Base-by-base conservation (phyloP, 2,329 filamentous ascomycete genomes). In the Xylaria digitata region DNA sequence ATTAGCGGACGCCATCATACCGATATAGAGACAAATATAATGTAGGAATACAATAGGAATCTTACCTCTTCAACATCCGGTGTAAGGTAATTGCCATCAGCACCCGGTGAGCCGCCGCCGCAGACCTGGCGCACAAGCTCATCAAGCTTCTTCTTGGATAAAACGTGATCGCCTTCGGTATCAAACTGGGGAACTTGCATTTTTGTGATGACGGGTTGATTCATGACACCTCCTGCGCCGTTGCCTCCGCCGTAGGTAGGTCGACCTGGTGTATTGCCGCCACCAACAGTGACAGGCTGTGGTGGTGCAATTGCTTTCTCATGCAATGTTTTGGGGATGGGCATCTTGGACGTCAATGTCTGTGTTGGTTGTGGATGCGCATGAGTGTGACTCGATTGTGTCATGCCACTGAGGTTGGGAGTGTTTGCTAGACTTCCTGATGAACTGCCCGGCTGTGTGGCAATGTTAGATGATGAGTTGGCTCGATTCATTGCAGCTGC, bases 131-230 rank as follows among this genome's bases (percentile, higher is more conserved):
- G 89, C 8, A 98, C 94, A 43, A 99, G 86, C 78, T 97, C 95
- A 76, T 99, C 94, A 46, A 99, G 86, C 82, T 97, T 98, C 82
- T 97, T 96, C 87, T 97, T 97, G 82, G 92, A 96, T n/a, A 99
- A 84, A 0, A 99, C 92, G 49, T 94, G 90, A 75, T 97, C 94
- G 30, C 93, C 94, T 76, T 97, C 94, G 34, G 93, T 92, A 77
- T 98, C 95, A 65, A 97, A 89, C 63, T 93, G 92, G 78, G 93
- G 97, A 0, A 90, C 89, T 0, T 94, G 93, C 50, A 93, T 88
- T 76, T 94, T 94, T 62, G 90, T 84, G 67, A 98, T 87, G 1
- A 93, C 92, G 0, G 96, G 94, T 75, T 97, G 94, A 58, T 90
- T 90, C 86, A 97, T 92, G 56, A 96, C 90, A 60, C 94, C 94